Evolutionary conservation across 1,284 basidiomycete genomes (phyloP), one percentile per base, ranked within the genome.

Genomic region (Cutaneotrichosporon daszewskae): DNA sequence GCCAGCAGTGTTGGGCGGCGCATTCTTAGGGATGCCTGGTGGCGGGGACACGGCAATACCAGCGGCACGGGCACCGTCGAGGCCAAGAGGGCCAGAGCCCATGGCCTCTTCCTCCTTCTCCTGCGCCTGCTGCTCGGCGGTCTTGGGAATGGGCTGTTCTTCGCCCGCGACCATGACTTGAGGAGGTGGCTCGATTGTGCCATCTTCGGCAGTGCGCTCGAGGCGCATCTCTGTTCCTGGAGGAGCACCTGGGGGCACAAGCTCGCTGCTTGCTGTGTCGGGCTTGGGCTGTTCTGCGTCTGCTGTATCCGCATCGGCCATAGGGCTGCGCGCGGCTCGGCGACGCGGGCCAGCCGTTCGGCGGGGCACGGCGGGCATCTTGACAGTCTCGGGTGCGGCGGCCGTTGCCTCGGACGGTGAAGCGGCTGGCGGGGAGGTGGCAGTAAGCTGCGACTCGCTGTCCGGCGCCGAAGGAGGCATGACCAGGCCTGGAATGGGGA

Each of bases 21-120:
- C 39, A 24, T 32, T 34, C 16, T 23, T 4, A 1, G 39, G 24
- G 14, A 39, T 39, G n/a, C 27, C 33, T 6, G 19, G 19, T 14
- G 13, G 46, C 40, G 58, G 53, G 1, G 48, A 46, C n/a, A 68
- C 36, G 5, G 69, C 63, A 17, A 72, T 69, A 2, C 69, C 69
- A 18, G 65, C 66, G 2, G 56, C 58, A 19, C 43, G 40, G 1
- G 68, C 69, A 7, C 69, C 69, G 23, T 60, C 55, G 0, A 58
- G 53, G 12, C 67, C 69, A 5, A 45, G 46, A 0, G 37, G 32
- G 3, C 65, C 61, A 11, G 36, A 28, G 4, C 64, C 69, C 4
- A 48, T 41, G 23, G 57, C 43, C 38, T 64, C 67, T 4, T 54
- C 43, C 22, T 14, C 6, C 3, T 26, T 22, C 18, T 19, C 25